A percentile compares a stretch with the other conserved stretches of the same genome.
Conservation (phyloP, 371 early-diverging fungal species). For the Coemansia sp. region DNA sequence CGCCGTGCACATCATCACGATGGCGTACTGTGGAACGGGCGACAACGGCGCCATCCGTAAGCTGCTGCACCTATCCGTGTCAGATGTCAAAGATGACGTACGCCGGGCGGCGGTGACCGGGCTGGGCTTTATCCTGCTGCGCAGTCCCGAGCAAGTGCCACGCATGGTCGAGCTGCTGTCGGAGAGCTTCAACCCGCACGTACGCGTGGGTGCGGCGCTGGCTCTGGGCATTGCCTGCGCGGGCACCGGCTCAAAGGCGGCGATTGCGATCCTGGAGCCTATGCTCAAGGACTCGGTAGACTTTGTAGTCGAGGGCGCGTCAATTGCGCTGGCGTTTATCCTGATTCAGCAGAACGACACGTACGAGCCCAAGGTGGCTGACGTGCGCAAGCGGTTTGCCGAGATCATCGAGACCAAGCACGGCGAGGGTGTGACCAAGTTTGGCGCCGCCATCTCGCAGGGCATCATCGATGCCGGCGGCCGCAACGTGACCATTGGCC, state of each 20-base stretch:
- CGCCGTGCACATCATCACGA: constrained; percentile 94
- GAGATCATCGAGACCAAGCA: constrained; percentile 90
- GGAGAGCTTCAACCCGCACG: constrained; percentile 98
- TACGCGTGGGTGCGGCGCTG: constrained; percentile 96
- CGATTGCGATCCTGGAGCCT: constrained; percentile 95
- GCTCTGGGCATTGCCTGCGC: constrained; percentile 98
- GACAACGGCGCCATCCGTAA: constrained; percentile 93
- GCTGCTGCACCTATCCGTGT: constrained; percentile 95
- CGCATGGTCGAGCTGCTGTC: constrained; percentile 95
- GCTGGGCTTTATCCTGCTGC: constrained; percentile 93
- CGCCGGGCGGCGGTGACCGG: constrained; percentile 97
- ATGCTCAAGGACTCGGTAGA: constrained; percentile 97
- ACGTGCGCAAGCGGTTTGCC: constrained; percentile 83
- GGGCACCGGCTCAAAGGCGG: constrained; percentile 91
- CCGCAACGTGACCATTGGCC: constrained; percentile 92
- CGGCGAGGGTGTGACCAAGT: constrained; percentile 92
- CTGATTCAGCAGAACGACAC: constrained; percentile 95
- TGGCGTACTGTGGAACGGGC: constrained; percentile 98
- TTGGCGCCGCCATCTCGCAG: constrained; percentile 98
- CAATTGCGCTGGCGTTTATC: constrained; percentile 97
- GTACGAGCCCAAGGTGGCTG: constrained; percentile 72
- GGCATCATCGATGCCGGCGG: constrained; percentile 99
- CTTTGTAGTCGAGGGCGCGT: constrained; percentile 98
- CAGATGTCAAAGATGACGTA: constrained; percentile 98
- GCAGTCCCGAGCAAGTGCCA: constrained; percentile 91